phyloP scores from a whole-genome alignment of 2,329 filamentous ascomycete species.

The Calonectria ilicicola region DNA sequence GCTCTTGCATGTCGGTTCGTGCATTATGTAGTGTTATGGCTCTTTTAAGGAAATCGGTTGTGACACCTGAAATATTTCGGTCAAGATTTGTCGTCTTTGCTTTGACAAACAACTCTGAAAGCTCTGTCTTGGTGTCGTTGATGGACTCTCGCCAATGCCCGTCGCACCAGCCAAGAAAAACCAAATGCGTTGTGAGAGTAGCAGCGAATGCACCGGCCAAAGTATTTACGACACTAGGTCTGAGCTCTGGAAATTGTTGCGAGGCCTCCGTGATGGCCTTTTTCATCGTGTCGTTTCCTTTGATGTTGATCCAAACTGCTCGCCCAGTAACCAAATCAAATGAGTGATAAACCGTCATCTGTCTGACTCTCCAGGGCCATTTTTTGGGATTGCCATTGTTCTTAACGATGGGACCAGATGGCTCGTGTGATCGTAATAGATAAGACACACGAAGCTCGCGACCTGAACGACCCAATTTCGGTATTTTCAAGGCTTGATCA shows the following conservation, averaged over 20 bases:
- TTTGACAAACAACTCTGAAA: constrained; percentile 12
- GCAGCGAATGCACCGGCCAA: constrained; percentile 1
- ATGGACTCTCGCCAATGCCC: constrained; percentile 26
- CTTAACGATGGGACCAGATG: not conserved
- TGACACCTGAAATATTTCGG: not conserved
- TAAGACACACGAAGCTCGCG: constrained; percentile 21
- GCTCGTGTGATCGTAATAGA: constrained; percentile 4
- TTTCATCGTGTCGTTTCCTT: constrained; percentile 18
- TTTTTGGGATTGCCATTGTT: not conserved
- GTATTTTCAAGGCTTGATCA: not conserved
- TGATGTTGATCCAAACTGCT: constrained; percentile 26
- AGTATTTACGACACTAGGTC: not conserved
- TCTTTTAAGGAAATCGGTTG: not conserved
- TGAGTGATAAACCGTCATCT: constrained; percentile 29
- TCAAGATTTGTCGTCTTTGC: constrained; percentile 19
- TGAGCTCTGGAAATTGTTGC: constrained; percentile 1
- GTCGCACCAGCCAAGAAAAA: constrained; percentile 25
- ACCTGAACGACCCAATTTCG: constrained; percentile 19
- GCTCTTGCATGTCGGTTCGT: not conserved
- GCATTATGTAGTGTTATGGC: not conserved
- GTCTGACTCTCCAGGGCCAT: constrained; percentile 15
- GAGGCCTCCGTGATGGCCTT: constrained; percentile 15
- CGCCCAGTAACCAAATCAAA: constrained; percentile 24
- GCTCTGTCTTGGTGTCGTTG: constrained; percentile 18
- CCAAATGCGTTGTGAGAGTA: constrained; percentile 11